Evolutionary conservation across 192 early-diverging fungal species (phyloP), one percentile per base, ranked within the genome.

Genomic region (Geranomyces michiganensis): DNA sequence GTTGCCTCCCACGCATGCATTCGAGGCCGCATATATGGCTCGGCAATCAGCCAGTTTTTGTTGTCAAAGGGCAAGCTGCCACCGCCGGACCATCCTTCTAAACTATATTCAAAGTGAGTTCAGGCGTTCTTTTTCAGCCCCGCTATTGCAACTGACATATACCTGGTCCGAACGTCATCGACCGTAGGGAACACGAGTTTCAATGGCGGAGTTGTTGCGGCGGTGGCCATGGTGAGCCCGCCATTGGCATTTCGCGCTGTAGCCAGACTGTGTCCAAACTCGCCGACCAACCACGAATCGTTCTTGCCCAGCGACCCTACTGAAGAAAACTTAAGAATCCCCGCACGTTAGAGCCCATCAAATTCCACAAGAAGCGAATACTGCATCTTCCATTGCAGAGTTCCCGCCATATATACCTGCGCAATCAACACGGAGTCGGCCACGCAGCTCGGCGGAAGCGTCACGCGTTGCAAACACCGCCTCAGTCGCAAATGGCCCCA

Each of bases 181-280:
- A 87, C 84, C 1, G 85, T 89, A 0, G 89, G 89, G 80, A 77
- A 90, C 1, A 90, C 68, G 2, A 88, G 72, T 30, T 78, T 78
- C 0, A 88, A 30, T 10, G 36, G 21, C 73, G 55, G 0, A 76
- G 74, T 26, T 9, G 21, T 49, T 8, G 19, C 1, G 0, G 56
- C 5, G 69, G 68, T 0, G 61, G 68, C 6, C 47, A n/a, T 26
- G 62, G 59, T 41, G 10, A 41, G 36, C 36, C 36, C 36, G 36
- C 36, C 36, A 41, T 41, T 41, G 36, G 36, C 36, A 44, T 29
- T 51, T 26, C 71, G 68, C 49, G 41, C 66, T 15, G 64, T 71
- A 70, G 32, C 88, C 70, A 60, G 79, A 76, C 51, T 58, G 14
- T 51, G 56, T 41, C 69, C 84, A 73, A 90, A 86, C 44, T 87